Percentiles rank a stretch among this genome's conserved stretches.
phyloP scores from a whole-genome alignment of 352 stramenopile species.

The Pythium rhizo-oryzae region DNA sequence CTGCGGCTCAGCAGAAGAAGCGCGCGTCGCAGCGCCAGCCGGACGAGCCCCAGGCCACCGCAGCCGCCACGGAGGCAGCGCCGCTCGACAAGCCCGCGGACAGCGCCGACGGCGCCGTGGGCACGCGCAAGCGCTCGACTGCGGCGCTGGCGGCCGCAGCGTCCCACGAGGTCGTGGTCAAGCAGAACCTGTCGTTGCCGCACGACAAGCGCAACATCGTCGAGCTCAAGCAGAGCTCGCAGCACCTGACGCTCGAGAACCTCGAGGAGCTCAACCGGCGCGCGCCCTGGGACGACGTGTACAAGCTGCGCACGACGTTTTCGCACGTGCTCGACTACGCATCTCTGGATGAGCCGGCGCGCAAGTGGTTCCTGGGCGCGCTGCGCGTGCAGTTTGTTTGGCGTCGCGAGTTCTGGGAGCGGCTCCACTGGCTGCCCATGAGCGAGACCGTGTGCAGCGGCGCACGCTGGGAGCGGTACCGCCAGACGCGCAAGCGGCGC shows the following conservation, averaged over 20 bases:
- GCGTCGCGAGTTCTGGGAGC: slow-evolving; percentile 51
- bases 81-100: no score
- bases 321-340: slow-evolving; percentile 38
- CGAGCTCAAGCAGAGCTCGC: slow-evolving; percentile 45
- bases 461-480: slow-evolving; percentile 41
- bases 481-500: slow-evolving; percentile 42
- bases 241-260: slow-evolving; percentile 31
- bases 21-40: slow-evolving; percentile 3
- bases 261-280: slow-evolving; percentile 30
- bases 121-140: slow-evolving; percentile 18
- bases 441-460: slow-evolving; percentile 45
- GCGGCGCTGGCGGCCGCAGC: neutral
- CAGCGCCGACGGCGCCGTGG: neutral
- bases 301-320: slow-evolving; percentile 33
- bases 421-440: slow-evolving; percentile 51
- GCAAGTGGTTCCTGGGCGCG: slow-evolving; percentile 36
- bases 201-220: slow-evolving; percentile 43
- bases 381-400: slow-evolving; percentile 49
- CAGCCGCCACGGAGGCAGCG: no score
- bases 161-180: slow-evolving; percentile 28
- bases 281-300: slow-evolving; percentile 51
- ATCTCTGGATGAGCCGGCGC: slow-evolving; percentile 25
- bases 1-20: slow-evolving; percentile 6
- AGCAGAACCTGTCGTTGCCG: slow-evolving; percentile 45
- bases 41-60: neutral